Evolutionary conservation across 1,284 basidiomycete species (phyloP).

Genomic region (Heimioporus retisporus): DNA sequence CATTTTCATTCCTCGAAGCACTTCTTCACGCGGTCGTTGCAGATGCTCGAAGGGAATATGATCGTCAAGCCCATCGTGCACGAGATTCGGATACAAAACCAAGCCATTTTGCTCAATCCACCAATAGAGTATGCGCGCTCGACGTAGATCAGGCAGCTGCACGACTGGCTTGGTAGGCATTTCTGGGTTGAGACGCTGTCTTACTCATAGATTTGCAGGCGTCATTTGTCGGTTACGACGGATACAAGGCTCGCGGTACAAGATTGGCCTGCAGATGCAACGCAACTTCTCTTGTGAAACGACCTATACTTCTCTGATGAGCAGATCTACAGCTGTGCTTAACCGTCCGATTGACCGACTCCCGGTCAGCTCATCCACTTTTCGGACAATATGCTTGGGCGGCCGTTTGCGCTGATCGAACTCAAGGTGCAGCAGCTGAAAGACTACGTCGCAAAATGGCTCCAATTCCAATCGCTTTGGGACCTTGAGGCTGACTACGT

Average conservation of each 20-base stretch:
- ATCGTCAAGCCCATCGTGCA: slow-evolving; percentile 88
- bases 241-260: slow-evolving; percentile 96
- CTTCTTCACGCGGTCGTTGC: slow-evolving; percentile 8
- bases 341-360: background rate
- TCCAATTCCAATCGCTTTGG: slow-evolving; percentile 99
- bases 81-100: slow-evolving; percentile 98
- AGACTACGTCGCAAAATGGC: slow-evolving; percentile 97
- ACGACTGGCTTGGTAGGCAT: slow-evolving; percentile 84
- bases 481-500: slow-evolving; percentile 98
- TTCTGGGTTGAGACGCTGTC: slow-evolving; percentile 48
- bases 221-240: slow-evolving; percentile 91
- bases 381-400: slow-evolving; percentile 78
- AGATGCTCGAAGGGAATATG: slow-evolving; percentile 79
- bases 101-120: slow-evolving; percentile 98
- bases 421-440: slow-evolving; percentile 88
- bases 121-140: slow-evolving; percentile 96
- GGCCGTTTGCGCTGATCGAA: slow-evolving; percentile 91
- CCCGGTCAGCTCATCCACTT: slow-evolving; percentile 79
- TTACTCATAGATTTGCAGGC: slow-evolving; percentile 51
- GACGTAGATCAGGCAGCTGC: slow-evolving; percentile 93
- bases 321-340: slow-evolving; percentile 32
- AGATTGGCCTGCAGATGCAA: slow-evolving; percentile 94
- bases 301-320: slow-evolving; percentile 86
- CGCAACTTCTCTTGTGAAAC: slow-evolving; percentile 70
- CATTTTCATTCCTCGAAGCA: background rate